Base-by-base conservation (phyloP, 192 early-diverging fungal species). In the Dissophora globulifera region DNA sequence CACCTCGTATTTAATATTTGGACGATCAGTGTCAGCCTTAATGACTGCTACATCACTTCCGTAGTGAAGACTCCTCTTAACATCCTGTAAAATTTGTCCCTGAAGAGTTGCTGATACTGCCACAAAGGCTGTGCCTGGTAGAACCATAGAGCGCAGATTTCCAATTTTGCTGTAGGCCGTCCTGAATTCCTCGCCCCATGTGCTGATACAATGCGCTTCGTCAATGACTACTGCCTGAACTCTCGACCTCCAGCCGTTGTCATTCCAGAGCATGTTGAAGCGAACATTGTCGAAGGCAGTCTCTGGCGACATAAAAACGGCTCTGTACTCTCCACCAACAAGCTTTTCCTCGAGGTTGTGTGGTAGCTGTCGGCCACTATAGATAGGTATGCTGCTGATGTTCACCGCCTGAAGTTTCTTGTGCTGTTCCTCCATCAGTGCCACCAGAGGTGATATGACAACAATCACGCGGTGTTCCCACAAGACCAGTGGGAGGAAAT, bases 241-340 rank as follows among this genome's bases (percentile, higher is more conserved):
- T 16, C 13, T 9, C 25, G 22, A 23, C 32, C 54, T 67, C 64
- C 64, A 67, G 13, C 16, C 53, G 12, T 11, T 3, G 7, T 41
- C 10, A 7, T 19, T 38, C 64, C 64, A 67, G 32, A 67, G 53
- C 32, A 15, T 13, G 19, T 20, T 19, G 45, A 57, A 35, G 17
- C 64, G 64, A 1, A 25, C 53, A 17, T 31, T 56, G 9, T 10
- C 57, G 53, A 57, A 47, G 42, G 31, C 22, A 1, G 22, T n/a
- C 53, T 67, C 53, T 4, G 69, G 69, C 50, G 79, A 49, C 72
- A 69, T 12, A 51, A 69, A 69, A 20, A 69, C 67, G n/a, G 46
- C 67, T n/a, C 45, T 58, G 19, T 52, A 63, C 25, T 23, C 27
- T 50, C 48, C 48, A 41, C 22, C 26, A 17, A 40, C 29, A 3